Evolutionary conservation across 805 yeast genomes (phyloP), one percentile per base, ranked within the genome.

Genomic region (Naumovozyma castellii): DNA sequence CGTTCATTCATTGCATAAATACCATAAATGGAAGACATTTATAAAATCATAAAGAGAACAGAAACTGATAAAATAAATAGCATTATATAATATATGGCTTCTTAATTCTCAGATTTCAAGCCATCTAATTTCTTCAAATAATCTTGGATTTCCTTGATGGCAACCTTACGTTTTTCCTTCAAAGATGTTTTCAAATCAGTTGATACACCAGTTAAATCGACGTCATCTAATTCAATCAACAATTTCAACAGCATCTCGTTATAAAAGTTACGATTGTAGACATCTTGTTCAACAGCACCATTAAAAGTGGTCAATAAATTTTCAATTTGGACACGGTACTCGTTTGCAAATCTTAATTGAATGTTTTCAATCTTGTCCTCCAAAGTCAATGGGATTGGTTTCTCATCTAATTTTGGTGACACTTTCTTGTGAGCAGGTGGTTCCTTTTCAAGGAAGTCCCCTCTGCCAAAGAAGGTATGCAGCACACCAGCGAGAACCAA

Each of bases 201-300:
- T 8, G 65, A 66, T 3, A 58, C 25, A 16, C 45, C 56, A 3
- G 50, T 40, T 12, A 64, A 49, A 44, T 79, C 82, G 28, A 84
- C 66, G 2, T 73, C 78, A 50, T 84, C 94, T 40, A 84, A 64
- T 44, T 70, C 74, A 68, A 83, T 69, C 47, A 82, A 59, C 45
- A 79, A 68, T 54, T 81, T 80, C 56, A 83, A 64, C 33, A 83
- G 61, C 69, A 72, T 72, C 57, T 83, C 94, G 50, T 78, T 80
- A 56, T 67, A 76, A 54, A 68, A 82, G 38, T 72, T 70, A 48
- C 67, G 70, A 51, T 73, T 71, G 56, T 75, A 80, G 8, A 45
- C 46, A 14, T 51, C 42, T 32, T 58, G 50, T 29, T 59, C 63
- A 18, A 53, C 47, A 14, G 32, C 22, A 4, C 49, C 34, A 27